A percentile compares a stretch with the other conserved stretches of the same genome.
These are phyloP conservation scores for Rhodotorula babjevae DNA, from an alignment of 768 basidiomycete genomes.

Conservation along the genomic window DNA sequence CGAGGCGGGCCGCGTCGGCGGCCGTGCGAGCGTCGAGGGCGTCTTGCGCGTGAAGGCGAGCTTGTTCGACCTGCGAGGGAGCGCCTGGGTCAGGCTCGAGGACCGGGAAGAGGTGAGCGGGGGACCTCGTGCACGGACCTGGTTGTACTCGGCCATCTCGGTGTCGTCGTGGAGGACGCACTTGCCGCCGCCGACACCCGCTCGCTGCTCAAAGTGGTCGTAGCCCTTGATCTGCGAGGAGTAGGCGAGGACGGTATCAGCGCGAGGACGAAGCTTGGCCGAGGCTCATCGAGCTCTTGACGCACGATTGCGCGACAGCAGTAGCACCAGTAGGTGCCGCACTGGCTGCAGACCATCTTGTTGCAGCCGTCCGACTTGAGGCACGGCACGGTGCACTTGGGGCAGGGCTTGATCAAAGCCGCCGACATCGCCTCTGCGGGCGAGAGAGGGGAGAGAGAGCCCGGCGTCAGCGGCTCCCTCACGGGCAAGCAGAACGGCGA, in stretches of 20 bases:
- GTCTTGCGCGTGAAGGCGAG: constrained; percentile 24
- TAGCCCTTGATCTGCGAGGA: constrained; percentile 33
- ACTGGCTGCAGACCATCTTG: constrained; percentile 43
- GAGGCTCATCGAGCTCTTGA: neutral
- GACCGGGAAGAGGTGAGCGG: neutral
- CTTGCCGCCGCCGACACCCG: neutral
- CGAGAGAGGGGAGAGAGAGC: too few relatives aligned
- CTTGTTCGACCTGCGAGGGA: constrained; percentile 31
- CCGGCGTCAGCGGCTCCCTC: too few relatives aligned
- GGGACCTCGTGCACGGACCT: constrained; percentile 10
- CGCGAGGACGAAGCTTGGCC: too few relatives aligned
- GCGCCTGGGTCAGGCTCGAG: neutral
- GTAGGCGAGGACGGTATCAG: too few relatives aligned
- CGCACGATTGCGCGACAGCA: constrained; percentile 40
- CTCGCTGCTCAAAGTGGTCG: constrained; percentile 15
- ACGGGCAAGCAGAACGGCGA: too few relatives aligned
- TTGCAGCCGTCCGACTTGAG: constrained; percentile 43
- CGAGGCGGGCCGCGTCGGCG: constrained; percentile 18
- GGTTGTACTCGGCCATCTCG: constrained; percentile 6
- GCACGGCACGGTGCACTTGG: constrained; percentile 46
- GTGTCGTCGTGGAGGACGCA: constrained; percentile 35
- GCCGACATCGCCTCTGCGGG: constrained; percentile 51
- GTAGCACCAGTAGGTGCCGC: constrained; percentile 46
- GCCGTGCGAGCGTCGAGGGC: constrained; percentile 1
- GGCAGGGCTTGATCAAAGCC: constrained; percentile 48